These are phyloP conservation scores for Paecilomyces sp. DNA, from an alignment of 2,329 filamentous ascomycete species.

Conservation along the genomic window DNA sequence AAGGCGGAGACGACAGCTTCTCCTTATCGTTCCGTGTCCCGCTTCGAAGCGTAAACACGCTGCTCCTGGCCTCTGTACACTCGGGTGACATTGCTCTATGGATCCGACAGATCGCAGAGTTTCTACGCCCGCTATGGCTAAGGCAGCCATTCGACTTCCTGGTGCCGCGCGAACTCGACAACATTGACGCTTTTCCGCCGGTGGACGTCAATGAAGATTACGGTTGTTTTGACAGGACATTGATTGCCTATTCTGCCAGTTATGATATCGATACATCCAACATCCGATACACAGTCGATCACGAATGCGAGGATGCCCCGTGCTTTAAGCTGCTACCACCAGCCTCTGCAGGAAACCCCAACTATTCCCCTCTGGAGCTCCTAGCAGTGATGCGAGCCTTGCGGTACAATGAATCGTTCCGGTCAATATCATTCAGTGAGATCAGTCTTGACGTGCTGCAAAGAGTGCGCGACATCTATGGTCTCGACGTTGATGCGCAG, in stretches of 20 bases:
- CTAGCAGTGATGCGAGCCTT: constrained; percentile 62
- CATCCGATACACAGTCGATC: constrained; percentile 57
- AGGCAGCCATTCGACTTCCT: constrained; percentile 56
- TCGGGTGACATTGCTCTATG: constrained; percentile 58
- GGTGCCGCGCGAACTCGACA: constrained; percentile 50
- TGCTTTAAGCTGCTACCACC: constrained; percentile 58
- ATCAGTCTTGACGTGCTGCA: constrained; percentile 60
- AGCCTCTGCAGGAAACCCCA: constrained; percentile 37
- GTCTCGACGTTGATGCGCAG: constrained; percentile 55
- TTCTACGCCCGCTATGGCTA: constrained; percentile 59
- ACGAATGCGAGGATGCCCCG: constrained; percentile 58
- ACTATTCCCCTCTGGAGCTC: constrained; percentile 57
- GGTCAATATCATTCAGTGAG: constrained; percentile 59
- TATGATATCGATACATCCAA: constrained; percentile 62
- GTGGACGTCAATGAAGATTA: constrained; percentile 51
- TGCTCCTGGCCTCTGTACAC: constrained; percentile 58
- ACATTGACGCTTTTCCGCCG: constrained; percentile 40
- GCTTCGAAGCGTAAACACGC: constrained; percentile 46
- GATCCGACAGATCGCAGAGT: constrained; percentile 55
- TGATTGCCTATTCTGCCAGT: constrained; percentile 62
- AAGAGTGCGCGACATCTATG: constrained; percentile 52
- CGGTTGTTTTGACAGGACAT: constrained; percentile 58
- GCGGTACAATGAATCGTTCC: constrained; percentile 64
- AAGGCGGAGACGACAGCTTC: constrained; percentile 58
- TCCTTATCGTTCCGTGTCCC: constrained; percentile 58